Base-by-base conservation (phyloP, 2,329 filamentous ascomycete genomes). In the Ascomycota sp. region DNA sequence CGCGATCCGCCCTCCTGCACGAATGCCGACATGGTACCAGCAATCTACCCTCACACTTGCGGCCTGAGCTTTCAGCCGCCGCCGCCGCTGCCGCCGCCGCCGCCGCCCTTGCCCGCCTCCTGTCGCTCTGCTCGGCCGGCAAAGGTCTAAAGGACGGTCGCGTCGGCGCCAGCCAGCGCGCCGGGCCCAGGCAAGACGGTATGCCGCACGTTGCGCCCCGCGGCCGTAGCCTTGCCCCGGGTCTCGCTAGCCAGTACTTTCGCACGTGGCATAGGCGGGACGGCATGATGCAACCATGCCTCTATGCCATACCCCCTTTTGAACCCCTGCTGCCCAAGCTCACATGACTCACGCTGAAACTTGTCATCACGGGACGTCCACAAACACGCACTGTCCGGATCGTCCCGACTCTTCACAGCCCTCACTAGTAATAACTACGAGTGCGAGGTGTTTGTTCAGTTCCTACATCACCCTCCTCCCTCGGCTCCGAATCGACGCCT, bases 41-140 rank as follows among this genome's bases (percentile, higher is more conserved):
- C 16, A 21, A 21, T 21, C 16, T 21, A 21, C 16, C 9, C 31
- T 32, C 24, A 32, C 7, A 9, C 16, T 34, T 34, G 13, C 28
- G 38, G 34, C 36, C 39, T 41, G 37, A 41, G 26, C 32, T 36
- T 39, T 39, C 31, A 39, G 39, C 39, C 38, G 34, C 33, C 25
- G 29, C 31, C 25, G 29, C 21, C 12, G 31, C 25, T 25, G 26
- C 16, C 16, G 34, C 33, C 25, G 29, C 31, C 25, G 29, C 21
- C 12, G 31, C 25, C 27, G 26, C 16, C 16, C 16, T 21, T 21
- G 16, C 16, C 5, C 16, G 5, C 5, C 16, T 21, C 16, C 16
- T 21, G 16, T 21, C 16, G 16, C 16, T 21, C 16, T 21, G 3
- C 16, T 21, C 16, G 16, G 16, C 16, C 5, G 16, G 16, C 16